phyloP scores from a whole-genome alignment of 306 rosid genomes.

The Erythrophleum fordii region DNA sequence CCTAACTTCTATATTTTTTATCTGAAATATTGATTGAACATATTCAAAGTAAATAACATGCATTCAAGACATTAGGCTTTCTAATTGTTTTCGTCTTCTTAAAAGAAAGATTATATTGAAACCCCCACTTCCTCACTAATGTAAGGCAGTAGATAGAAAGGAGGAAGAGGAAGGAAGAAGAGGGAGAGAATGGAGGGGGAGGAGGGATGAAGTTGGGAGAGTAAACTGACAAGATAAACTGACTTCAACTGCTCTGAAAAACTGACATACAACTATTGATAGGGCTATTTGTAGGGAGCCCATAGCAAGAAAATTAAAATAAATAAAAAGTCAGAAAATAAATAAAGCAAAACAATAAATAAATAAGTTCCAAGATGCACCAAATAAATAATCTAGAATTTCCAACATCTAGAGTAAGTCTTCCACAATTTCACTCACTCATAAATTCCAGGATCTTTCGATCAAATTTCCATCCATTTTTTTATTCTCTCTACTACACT shows the following conservation, averaged over 20 bases:
- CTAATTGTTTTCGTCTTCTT: background rate
- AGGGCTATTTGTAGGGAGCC: too few relatives aligned
- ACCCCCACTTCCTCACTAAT: background rate
- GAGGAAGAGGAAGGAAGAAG: too few relatives aligned
- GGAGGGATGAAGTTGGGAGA: too few relatives aligned
- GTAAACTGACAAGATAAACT: too few relatives aligned
- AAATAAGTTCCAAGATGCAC: too few relatives aligned
- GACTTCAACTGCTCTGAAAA: too few relatives aligned
- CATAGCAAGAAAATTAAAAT: too few relatives aligned
- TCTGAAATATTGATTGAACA: constrained; percentile 18
- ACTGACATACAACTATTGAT: too few relatives aligned
- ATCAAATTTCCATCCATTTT: background rate
- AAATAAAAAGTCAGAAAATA: too few relatives aligned
- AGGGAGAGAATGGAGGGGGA: too few relatives aligned
- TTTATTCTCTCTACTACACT: background rate
- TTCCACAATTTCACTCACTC: background rate
- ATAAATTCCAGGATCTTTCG: background rate
- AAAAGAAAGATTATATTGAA: background rate
- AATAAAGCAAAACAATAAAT: too few relatives aligned
- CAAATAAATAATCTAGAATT: background rate
- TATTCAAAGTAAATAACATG: constrained; percentile 19
- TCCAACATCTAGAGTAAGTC: background rate
- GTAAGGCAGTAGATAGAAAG: too few relatives aligned
- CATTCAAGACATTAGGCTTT: constrained; percentile 16
- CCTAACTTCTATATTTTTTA: background rate